Base-by-base conservation (phyloP, 169 alveolate genomes). In the Plasmodium gallinaceum region DNA sequence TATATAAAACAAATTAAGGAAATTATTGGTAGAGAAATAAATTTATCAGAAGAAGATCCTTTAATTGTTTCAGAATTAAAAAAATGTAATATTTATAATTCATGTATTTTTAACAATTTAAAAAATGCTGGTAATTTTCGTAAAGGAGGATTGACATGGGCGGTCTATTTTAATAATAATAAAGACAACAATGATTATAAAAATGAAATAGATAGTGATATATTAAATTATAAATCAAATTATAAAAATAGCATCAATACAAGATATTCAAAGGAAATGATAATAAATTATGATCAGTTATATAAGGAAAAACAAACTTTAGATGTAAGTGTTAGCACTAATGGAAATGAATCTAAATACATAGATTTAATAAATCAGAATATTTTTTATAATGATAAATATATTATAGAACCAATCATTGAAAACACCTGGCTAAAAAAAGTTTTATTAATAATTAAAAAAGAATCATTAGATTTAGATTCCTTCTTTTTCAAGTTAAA, bases 361-460 rank as follows among this genome's bases (percentile, higher is more conserved):
- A 24, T 18, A 43, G 83, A 83, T 39, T 62, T 83, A 71, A 83
- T 83, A 8, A 83, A 42, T 46, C 26, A 52, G 12, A 83, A 83
- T 68, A 54, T 69, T 10, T 83, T 83, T 37, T 83, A 43, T 24
- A 83, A 71, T 54, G 70, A 54, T 43, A 83, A 83, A 46, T 83
- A 83, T 60, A 52, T 80, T 20, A 66, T 92, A 48, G 92, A 92
- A 61, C 96, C 96, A 0, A 65, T 71, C 43, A 94, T 94, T 32
- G 96, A 94, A 62, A 94, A 94, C 61, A 94, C 96, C 0, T 94
- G 96, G 96, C 51, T 94, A 24, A 92, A 94, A 37, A 93, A 92
- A 24, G 93, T 92, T 46, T 57, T 94, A 2, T 68, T 88, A 18
- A 88, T 80, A n/a, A 91, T 94, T 26, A 91, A 88, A 37, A 71